These are phyloP conservation scores for Oryza australiensis DNA, from an alignment of 176 grass and related monocot genomes.

Conservation along the genomic window DNA sequence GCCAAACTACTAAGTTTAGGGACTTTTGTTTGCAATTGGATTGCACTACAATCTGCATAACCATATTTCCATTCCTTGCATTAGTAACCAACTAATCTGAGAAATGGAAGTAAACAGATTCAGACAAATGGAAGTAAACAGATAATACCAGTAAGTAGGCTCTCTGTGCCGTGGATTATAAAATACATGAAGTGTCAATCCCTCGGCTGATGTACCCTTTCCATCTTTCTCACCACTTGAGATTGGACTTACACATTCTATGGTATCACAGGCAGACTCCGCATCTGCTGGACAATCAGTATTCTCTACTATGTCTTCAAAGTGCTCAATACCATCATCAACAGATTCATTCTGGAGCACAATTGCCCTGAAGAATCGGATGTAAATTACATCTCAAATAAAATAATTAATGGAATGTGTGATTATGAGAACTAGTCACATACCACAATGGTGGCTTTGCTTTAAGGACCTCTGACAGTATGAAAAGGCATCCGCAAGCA, in stretches of 20 bases:
- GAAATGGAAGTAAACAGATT: not conserved
- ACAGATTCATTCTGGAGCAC: conserved; percentile 85
- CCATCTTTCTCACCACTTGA: conserved; percentile 22
- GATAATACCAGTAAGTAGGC: conserved; percentile 88
- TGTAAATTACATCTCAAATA: conserved; percentile 34
- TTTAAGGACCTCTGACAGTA: conserved; percentile 88
- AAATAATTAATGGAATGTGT: not conserved
- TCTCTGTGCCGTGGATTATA: conserved; percentile 91
- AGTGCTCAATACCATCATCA: conserved; percentile 91
- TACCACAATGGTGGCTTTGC: conserved; percentile 90
- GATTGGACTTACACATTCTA: conserved; percentile 24
- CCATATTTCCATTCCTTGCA: conserved; percentile 1
- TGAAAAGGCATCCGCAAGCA: conserved; percentile 90
- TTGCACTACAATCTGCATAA: conserved; percentile 9
- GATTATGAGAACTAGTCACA: conserved; percentile 16
- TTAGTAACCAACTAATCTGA: conserved; percentile 16
- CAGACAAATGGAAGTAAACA: conserved; percentile 31
- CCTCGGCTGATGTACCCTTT: conserved; percentile 39
- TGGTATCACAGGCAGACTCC: conserved; percentile 38
- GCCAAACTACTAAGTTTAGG: not conserved
- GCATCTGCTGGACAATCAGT: conserved; percentile 40
- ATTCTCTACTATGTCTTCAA: conserved; percentile 74
- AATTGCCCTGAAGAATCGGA: conserved; percentile 53
- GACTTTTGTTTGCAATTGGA: conserved; percentile 1
- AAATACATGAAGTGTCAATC: conserved; percentile 33